A percentile compares a stretch with the other conserved stretches of the same genome.
Conservation (phyloP, 73 alveolate species). For the Urostyla sp. region DNA sequence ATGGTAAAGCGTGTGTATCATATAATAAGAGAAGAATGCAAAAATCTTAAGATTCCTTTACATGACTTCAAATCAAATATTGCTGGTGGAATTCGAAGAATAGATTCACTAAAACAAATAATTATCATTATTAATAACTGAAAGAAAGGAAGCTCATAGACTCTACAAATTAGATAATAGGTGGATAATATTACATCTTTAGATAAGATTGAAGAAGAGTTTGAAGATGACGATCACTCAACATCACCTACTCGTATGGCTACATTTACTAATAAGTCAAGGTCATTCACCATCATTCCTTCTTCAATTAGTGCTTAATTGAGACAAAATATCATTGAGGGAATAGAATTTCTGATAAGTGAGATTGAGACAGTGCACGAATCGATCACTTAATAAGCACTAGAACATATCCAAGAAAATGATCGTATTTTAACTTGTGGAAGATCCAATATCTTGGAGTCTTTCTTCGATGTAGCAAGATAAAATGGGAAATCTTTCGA, state of each 20-base stretch:
- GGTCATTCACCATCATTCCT: slow-evolving; percentile 13
- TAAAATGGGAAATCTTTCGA: slow-evolving; percentile 78
- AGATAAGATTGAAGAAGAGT: slow-evolving; percentile 66
- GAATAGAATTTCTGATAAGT: slow-evolving; percentile 66
- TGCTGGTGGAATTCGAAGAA: slow-evolving; percentile 53
- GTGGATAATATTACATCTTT: slow-evolving; percentile 25
- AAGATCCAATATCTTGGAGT: slow-evolving; percentile 77
- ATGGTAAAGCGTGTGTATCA: slow-evolving; percentile 82
- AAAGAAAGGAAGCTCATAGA: slow-evolving; percentile 31
- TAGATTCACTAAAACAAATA: slow-evolving; percentile 44
- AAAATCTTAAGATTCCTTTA: slow-evolving; percentile 42
- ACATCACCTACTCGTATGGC: neutral
- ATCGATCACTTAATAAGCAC: slow-evolving; percentile 66
- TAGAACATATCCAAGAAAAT: slow-evolving; percentile 81
- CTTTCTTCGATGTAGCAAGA: slow-evolving; percentile 80
- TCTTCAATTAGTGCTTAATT: slow-evolving; percentile 41
- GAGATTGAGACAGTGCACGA: slow-evolving; percentile 80
- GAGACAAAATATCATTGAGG: slow-evolving; percentile 58
- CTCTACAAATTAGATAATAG: neutral
- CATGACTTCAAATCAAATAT: slow-evolving; percentile 56
- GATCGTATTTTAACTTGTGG: slow-evolving; percentile 91
- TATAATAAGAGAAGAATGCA: slow-evolving; percentile 88
- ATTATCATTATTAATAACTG: slow-evolving; percentile 36
- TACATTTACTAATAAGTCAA: neutral
- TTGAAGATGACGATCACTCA: slow-evolving; percentile 53